phyloP scores from a whole-genome alignment of 805 yeast species.

The Grigorovia jiainica region DNA sequence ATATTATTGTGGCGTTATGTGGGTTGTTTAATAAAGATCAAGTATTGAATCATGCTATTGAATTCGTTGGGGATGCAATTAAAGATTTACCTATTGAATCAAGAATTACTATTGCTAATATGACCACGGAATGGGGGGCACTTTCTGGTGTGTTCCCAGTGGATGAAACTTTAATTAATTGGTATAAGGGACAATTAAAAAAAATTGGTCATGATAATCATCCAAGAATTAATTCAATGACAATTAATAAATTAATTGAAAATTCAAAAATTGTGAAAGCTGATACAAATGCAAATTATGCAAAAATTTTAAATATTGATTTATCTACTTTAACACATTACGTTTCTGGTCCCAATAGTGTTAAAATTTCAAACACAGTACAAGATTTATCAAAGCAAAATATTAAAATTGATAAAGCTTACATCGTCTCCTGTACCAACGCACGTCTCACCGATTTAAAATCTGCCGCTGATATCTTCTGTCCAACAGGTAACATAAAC shows the following conservation, averaged over 20 bases:
- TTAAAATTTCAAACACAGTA: conserved; percentile 76
- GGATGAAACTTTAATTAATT: conserved; percentile 64
- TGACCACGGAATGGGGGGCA: conserved; percentile 99
- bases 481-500: conserved; percentile 24
- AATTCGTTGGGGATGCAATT: conserved; percentile 79
- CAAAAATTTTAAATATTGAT: conserved; percentile 79
- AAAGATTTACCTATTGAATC: conserved; percentile 64
- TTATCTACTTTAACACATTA: conserved; percentile 74
- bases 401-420: conserved; percentile 83
- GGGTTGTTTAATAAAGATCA: conserved; percentile 89
- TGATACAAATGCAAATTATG: conserved; percentile 75
- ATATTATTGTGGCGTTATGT: conserved; percentile 91
- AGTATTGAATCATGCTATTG: conserved; percentile 88
- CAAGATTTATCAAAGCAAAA: conserved; percentile 62
- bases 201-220: conserved; percentile 43
- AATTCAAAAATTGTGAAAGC: conserved; percentile 29
- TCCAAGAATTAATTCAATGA: conserved; percentile 64
- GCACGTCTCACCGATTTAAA: conserved; percentile 85
- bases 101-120: conserved; percentile 87
- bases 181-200: conserved; percentile 59
- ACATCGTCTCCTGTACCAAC: conserved; percentile 95
- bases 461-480: conserved; percentile 87
- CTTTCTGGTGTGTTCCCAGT: conserved; percentile 96
- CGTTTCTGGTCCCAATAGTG: conserved; percentile 96
- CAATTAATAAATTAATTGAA: conserved; percentile 36